Evolutionary conservation across 2,329 filamentous ascomycete genomes (phyloP), one percentile per base, ranked within the genome.

Genomic region (Dactylellina parvicollis): DNA sequence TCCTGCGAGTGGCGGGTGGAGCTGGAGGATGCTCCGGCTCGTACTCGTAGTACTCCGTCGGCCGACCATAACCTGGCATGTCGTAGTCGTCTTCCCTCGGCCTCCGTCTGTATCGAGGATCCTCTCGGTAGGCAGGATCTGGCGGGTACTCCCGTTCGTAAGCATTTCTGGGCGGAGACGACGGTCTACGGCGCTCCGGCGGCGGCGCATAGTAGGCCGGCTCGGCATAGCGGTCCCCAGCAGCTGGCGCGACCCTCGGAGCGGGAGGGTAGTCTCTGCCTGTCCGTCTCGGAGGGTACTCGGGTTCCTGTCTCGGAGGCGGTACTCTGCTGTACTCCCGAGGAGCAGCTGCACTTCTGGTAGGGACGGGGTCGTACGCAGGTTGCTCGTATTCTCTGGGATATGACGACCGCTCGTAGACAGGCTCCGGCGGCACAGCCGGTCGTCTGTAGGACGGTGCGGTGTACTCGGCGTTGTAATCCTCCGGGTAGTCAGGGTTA

Each of bases 81-180:
- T 71, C 66, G 26, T 71, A 71, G 7, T 71, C 66, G 8, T 64
- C 57, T 1, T 71, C 66, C 20, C 66, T 57, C 32, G 24, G 28
- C 28, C 66, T 30, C 26, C 66, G 57, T 44, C 56, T 71, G 8
- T 50, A 57, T 24, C 49, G 30, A 28, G 28, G 9, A 4, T 71
- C 66, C 9, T 64, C 66, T 24, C 57, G 66, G 52, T 71, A 71
- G 9, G n/a, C 38, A 28, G 61, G 52, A 14, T 71, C 66, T 22
- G 49, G 34, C 40, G 57, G 49, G 30, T 71, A 71, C 14, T n/a
- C 26, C 22, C 49, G 22, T 12, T 60, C 52, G 20, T 65, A 65
- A 7, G 47, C 10, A 2, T 72, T 60, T 16, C 67, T 64, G 4
- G 52, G 36, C 14, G 67, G 59, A 8, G 67, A 52, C 12, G 67